Evolutionary conservation across 306 rosid genomes (phyloP).

Genomic region (Urtica urens): DNA sequence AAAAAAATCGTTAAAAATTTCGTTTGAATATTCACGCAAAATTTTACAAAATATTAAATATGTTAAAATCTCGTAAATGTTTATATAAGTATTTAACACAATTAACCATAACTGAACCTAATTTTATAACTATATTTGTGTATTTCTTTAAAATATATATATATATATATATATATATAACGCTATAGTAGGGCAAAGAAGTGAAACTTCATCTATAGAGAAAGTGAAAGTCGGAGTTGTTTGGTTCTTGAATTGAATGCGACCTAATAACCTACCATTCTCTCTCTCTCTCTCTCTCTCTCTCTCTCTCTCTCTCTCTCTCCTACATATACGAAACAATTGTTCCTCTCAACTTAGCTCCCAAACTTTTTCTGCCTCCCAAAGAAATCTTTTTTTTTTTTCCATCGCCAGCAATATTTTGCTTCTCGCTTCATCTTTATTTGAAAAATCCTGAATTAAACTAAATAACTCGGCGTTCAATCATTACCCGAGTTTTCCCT

Average conservation of each 20-base stretch:
- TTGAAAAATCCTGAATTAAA: background rate
- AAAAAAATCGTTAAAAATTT: too few relatives aligned
- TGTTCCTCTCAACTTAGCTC: slow-evolving; percentile 23
- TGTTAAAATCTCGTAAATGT: too few relatives aligned
- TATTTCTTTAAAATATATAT: too few relatives aligned
- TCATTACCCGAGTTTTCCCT: too few relatives aligned
- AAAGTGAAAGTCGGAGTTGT: slow-evolving; percentile 41
- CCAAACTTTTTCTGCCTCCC: slow-evolving; percentile 22
- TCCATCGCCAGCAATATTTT: slow-evolving; percentile 20
- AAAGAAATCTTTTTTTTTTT: slow-evolving; percentile 14
- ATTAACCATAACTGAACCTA: too few relatives aligned
- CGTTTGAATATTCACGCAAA: too few relatives aligned
- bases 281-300: slow-evolving; percentile 3
- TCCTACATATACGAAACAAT: slow-evolving; percentile 52
- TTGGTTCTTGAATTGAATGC: slow-evolving; percentile 38
- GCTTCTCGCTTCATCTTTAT: slow-evolving; percentile 14
- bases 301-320: background rate
- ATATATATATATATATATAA: background rate
- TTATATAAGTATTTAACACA: too few relatives aligned
- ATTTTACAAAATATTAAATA: too few relatives aligned
- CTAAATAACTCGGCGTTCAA: slow-evolving; percentile 6
- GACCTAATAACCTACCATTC: slow-evolving; percentile 31
- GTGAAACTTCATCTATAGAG: slow-evolving; percentile 40
- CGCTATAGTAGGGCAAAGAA: slow-evolving; percentile 6
- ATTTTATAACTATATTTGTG: too few relatives aligned